Base-by-base conservation (phyloP, 495 filamentous ascomycete genomes). In the Aspergillus bridgeri region DNA sequence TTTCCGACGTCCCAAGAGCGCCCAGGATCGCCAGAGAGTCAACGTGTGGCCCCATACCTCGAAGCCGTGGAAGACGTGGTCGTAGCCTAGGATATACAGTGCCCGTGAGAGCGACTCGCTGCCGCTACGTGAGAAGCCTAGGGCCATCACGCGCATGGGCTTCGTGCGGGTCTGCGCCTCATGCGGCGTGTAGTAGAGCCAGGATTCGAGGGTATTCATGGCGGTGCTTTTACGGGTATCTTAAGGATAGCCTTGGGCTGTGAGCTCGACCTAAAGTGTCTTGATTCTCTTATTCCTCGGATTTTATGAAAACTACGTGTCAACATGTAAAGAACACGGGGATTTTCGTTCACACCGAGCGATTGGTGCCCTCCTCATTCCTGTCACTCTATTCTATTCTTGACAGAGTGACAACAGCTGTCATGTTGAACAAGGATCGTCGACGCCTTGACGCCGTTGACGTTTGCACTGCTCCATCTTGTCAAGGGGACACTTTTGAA, bases 61-160 rank as follows among this genome's bases (percentile, higher is more conserved):
- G 42, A 59, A 70, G 23, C 68, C 68, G 57, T 72, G 69, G 44
- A 65, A 72, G 43, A 60, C 54, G 44, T 62, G 60, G 23, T 62
- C 63, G 56, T 68, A 66, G n/a, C 65, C 65, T 15, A 72, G 67
- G 19, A 60, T 60, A 2, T 27, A 24, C 11, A 72, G 62, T 2
- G 65, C 69, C 6, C 44, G 44, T 0, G 51, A 42, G 17, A 72
- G 67, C 0, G 67, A 70, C 21, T 68, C 67, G 5, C 65, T 72
- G 43, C 61, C 69, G n/a, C 65, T 62, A 44, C 69, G 63, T 20
- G 63, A 61, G 42, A 69, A 51, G 13, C 69, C 69, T 6, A 70
- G 57, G 6, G 59, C 62, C 20, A 72, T 53, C 6, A 70, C 64
- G 18, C 59, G 54, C 51, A 69, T 58, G 19, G 67, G 65, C 17